Evolutionary conservation across 2,329 filamentous ascomycete species (phyloP), one percentile per base, ranked within the genome.

Genomic region (Nothopassalora personata): DNA sequence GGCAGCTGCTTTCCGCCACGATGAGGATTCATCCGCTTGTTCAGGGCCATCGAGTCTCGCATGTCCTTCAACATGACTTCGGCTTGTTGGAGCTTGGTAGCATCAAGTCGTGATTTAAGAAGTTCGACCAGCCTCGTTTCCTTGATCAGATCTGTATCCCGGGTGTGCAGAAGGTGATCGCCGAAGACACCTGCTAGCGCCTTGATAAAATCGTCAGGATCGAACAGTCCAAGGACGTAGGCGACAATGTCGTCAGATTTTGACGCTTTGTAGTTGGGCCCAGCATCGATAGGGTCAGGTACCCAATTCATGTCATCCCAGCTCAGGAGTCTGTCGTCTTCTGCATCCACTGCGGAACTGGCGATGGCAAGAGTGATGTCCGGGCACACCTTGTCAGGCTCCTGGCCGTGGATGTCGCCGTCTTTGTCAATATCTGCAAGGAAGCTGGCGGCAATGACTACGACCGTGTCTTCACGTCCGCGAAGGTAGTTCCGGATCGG

Each of bases 41-140:
- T 79, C 50, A 96, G 85, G 11, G 82, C 78, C 7, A 80, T 76
- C 70, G 97, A 89, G 60, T 97, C 92, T 64, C 89, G 83, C 36
- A 97, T 89, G 72, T 99, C 94, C 64, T 88, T 90, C 58, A 99
- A 83, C 94, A 99, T 99, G 68, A 99, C 94, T 71, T 99, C 93
- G 73, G 92, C 97, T 52, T 90, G 89, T 72, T 97, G 94, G 49
- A 99, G 78, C 15, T 90, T 86, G 30, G 83, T 82, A 65, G 97
- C 91, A 27, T 93, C 93, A 58, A 97, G 92, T 8, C 92, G 86
- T 61, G 90, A 82, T 76, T 97, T 97, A 60, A 99, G 82, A 9
- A 97, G 81, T 58, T 93, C 86, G 5, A 97, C 81, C 4, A 97
- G 89, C 57, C 89, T 87, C 56, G 90, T 83, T 74, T 90, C 94